phyloP scores from a whole-genome alignment of 768 basidiomycete species.

The Naematelia encephala region DNA sequence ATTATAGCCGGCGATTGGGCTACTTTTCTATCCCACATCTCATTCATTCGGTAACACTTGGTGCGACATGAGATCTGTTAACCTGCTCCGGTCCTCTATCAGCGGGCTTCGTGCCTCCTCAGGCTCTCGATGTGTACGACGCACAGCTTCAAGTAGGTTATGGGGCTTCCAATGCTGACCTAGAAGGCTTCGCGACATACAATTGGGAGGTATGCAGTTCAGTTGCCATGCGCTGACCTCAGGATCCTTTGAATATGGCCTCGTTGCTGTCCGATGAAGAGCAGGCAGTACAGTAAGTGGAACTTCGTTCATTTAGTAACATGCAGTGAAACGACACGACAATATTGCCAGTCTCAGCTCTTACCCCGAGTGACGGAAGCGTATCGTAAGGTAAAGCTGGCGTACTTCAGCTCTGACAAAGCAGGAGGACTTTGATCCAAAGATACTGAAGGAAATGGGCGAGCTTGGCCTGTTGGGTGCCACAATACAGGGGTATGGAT shows the following conservation, averaged over 20 bases:
- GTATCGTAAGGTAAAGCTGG: slow-evolving; percentile 73
- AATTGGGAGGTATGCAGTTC: slow-evolving; percentile 47
- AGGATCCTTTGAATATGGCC: slow-evolving; percentile 83
- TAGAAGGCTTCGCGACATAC: slow-evolving; percentile 49
- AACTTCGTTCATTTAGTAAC: neutral
- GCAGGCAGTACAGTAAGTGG: slow-evolving; percentile 70
- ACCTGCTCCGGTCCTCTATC: no score
- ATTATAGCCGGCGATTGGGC: neutral
- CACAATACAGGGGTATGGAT: slow-evolving; percentile 89
- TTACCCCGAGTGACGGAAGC: slow-evolving; percentile 82
- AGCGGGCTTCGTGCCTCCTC: no score
- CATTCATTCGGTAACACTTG: neutral
- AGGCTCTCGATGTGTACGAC: neutral
- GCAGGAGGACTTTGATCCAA: slow-evolving; percentile 66
- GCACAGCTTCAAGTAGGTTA: neutral
- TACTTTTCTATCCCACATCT: neutral
- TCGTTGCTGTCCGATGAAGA: slow-evolving; percentile 84
- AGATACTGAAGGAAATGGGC: slow-evolving; percentile 85
- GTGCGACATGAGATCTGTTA: no score
- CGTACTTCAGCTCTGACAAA: neutral
- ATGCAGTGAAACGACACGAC: slow-evolving; percentile 63
- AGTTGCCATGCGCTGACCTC: neutral
- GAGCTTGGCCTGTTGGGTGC: slow-evolving; percentile 83
- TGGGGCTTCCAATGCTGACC: neutral
- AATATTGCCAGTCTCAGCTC: slow-evolving; percentile 65